Conservation (phyloP, 441 rosid genomes). For the Eugenia klotzschiana region DNA sequence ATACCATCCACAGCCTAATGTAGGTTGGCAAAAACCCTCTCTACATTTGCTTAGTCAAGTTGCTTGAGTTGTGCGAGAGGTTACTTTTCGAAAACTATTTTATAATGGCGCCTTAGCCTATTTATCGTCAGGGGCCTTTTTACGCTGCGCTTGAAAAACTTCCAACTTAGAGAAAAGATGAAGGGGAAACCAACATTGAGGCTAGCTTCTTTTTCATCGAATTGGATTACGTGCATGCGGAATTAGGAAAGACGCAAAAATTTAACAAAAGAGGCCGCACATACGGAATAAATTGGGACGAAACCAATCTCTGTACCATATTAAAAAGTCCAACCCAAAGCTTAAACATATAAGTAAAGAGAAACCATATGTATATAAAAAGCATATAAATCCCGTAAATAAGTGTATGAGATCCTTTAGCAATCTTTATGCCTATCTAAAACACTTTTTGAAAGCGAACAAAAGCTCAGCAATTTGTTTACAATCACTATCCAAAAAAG, state of each 20-base stretch:
- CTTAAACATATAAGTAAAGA: neutral
- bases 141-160: neutral
- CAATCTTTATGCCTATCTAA: neutral
- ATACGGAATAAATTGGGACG: neutral
- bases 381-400: neutral
- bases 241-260: neutral
- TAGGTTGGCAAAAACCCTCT: neutral
- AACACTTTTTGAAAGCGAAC: neutral
- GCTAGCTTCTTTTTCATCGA: neutral
- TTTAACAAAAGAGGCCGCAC: neutral
- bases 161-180: neutral
- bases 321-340: neutral
- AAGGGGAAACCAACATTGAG: neutral
- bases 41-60: neutral
- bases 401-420: neutral
- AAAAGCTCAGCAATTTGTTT: too few species aligned
- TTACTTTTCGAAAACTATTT: neutral
- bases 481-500: neutral
- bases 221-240: neutral
- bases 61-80: neutral
- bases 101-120: neutral
- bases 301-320: neutral
- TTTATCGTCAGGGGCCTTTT: neutral
- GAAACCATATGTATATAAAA: fast-evolving
- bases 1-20: neutral